A percentile compares a stretch with the other conserved stretches of the same genome.
These are phyloP conservation scores for Phytopythium chamaehyphon DNA, from an alignment of 352 stramenopile species.

Conservation along the genomic window DNA sequence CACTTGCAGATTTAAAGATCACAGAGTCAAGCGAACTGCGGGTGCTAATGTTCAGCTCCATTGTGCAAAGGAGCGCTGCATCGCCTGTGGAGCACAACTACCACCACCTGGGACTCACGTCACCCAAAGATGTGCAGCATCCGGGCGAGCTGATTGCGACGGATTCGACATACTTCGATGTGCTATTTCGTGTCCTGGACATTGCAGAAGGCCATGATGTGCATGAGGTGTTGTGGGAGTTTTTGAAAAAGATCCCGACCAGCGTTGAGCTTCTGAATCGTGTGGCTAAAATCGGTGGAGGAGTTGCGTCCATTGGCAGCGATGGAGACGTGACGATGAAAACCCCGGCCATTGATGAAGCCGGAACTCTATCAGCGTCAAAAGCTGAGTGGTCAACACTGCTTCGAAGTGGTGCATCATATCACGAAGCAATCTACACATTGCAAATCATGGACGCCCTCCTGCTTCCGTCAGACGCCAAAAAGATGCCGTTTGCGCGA, in stretches of 20 bases:
- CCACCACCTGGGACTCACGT: conserved; percentile 29
- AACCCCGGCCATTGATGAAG: conserved; percentile 11
- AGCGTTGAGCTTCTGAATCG: conserved; percentile 59
- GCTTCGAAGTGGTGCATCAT: conserved; percentile 54
- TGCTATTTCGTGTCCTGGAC: conserved; percentile 82
- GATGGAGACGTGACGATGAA: conserved; percentile 46
- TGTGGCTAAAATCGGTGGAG: conserved; percentile 50
- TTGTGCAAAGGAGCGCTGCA: conserved; percentile 47
- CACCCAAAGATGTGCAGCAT: conserved; percentile 25
- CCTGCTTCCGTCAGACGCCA: conserved; percentile 62
- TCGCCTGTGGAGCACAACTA: conserved; percentile 22
- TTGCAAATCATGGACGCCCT: conserved; percentile 86
- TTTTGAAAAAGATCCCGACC: conserved; percentile 83
- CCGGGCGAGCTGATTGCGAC: conserved; percentile 63
- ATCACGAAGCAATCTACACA: conserved; percentile 83
- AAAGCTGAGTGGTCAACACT: conserved; percentile 62
- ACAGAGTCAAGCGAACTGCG: conserved; percentile 72
- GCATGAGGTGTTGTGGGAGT: conserved; percentile 70
- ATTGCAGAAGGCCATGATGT: conserved; percentile 51
- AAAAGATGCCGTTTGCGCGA: conserved; percentile 52
- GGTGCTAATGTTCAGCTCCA: conserved; percentile 78
- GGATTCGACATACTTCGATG: conserved; percentile 73
- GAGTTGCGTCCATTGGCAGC: conserved; percentile 8
- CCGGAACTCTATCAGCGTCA: conserved; percentile 5
- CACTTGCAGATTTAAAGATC: conserved; percentile 73